phyloP scores from a whole-genome alignment of 768 basidiomycete species.

The Lentinula sp. region DNA sequence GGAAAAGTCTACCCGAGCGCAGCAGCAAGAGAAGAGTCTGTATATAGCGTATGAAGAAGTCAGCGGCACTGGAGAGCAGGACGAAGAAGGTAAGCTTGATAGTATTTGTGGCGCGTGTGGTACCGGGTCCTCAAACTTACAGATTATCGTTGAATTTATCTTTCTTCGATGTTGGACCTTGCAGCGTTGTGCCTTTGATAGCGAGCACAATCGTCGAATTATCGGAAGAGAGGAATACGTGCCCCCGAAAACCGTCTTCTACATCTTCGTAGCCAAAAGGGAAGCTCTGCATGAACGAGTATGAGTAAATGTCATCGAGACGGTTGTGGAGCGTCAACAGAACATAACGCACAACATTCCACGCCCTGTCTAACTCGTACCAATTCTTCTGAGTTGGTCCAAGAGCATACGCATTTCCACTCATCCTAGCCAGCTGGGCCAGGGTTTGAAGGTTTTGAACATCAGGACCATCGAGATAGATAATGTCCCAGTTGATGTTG shows the following conservation, averaged over 20 bases:
- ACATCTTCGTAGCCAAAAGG: conserved; percentile 72
- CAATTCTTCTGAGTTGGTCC: conserved; percentile 60
- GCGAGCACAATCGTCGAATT: conserved; percentile 82
- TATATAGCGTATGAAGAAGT: background rate
- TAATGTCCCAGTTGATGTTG: conserved; percentile 59
- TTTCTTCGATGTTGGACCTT: conserved; percentile 80
- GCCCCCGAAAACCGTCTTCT: conserved; percentile 80
- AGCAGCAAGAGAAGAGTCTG: conserved; percentile 83
- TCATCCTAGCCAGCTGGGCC: conserved; percentile 73
- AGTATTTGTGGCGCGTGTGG: too few relatives aligned
- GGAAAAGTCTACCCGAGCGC: conserved; percentile 81
- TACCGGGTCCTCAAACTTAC: conserved; percentile 16
- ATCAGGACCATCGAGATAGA: conserved; percentile 68
- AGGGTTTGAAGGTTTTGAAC: conserved; percentile 75
- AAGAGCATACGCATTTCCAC: conserved; percentile 81
- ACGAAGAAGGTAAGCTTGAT: background rate
- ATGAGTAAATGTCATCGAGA: background rate
- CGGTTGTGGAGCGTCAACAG: background rate
- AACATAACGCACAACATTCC: conserved; percentile 49
- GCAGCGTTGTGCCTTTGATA: conserved; percentile 86
- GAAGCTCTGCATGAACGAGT: conserved; percentile 46
- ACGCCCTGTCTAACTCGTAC: conserved; percentile 74
- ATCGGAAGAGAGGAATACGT: conserved; percentile 74
- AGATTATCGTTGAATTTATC: conserved; percentile 94
- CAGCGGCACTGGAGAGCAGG: background rate